These are phyloP conservation scores for Dalbergia cultrata DNA, from an alignment of 306 rosid species.

Conservation along the genomic window DNA sequence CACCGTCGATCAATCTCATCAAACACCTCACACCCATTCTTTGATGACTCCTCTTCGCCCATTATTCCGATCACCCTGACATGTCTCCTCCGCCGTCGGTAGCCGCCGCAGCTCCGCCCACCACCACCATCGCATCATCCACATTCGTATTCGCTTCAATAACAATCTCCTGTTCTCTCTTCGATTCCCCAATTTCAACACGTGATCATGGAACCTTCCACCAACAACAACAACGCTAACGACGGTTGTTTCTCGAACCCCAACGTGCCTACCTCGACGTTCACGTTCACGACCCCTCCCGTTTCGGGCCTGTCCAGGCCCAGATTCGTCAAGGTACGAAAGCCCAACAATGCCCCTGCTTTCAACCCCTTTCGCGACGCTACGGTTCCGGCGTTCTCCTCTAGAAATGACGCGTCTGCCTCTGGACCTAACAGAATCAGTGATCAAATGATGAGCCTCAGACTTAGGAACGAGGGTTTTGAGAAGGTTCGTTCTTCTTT, in stretches of 20 bases:
- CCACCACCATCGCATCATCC: not conserved
- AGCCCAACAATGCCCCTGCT: constrained; percentile 59
- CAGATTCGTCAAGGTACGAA: constrained; percentile 68
- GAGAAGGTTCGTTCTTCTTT: constrained; percentile 30
- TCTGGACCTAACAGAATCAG: constrained; percentile 52
- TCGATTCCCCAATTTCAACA: constrained; percentile 36
- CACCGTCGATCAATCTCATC: not conserved
- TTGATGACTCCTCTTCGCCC: not conserved
- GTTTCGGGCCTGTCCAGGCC: constrained; percentile 68
- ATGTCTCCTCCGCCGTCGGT: constrained; percentile 1
- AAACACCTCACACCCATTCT: not conserved
- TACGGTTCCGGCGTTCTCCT: not conserved
- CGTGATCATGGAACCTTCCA: constrained; percentile 62
- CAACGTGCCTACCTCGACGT: constrained; percentile 33
- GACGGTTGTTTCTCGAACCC: constrained; percentile 55
- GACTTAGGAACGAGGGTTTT: constrained; percentile 57
- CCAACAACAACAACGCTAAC: constrained; percentile 29
- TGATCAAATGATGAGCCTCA: constrained; percentile 64
- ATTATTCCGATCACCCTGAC: not conserved
- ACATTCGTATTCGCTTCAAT: not conserved
- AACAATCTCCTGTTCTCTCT: constrained; percentile 7
- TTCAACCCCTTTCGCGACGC: constrained; percentile 67
- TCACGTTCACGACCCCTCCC: constrained; percentile 60
- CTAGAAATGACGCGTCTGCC: constrained; percentile 50
- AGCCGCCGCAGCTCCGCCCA: constrained; percentile 42